Evolutionary conservation across 2,329 filamentous ascomycete species (phyloP).

Genomic region (Xylariales sp.): DNA sequence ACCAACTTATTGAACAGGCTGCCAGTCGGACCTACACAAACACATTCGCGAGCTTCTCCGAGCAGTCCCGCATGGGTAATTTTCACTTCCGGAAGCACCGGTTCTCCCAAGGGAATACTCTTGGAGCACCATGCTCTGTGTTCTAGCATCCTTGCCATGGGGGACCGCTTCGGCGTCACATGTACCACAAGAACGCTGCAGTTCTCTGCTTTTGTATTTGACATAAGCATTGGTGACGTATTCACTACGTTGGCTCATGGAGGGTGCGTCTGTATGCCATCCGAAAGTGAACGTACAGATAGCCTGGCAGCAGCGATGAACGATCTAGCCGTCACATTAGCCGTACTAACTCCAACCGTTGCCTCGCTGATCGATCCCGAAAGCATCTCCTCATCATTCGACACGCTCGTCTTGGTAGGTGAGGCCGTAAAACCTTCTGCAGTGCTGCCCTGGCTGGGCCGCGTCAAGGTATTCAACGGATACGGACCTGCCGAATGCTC

Average conservation of each 20-base stretch:
- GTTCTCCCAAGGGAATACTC: conserved; percentile 5
- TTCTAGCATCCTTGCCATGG: background rate
- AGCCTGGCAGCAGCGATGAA: conserved; percentile 2
- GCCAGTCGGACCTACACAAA: background rate
- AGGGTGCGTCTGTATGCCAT: conserved; percentile 5
- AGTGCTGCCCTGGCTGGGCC: conserved; percentile 27
- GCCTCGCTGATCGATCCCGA: conserved; percentile 1
- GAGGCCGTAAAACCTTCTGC: conserved; percentile 17
- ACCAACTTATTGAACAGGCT: background rate
- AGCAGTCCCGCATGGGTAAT: conserved; percentile 1
- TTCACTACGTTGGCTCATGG: conserved; percentile 1
- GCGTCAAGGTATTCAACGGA: conserved; percentile 28
- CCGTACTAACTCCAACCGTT: conserved; percentile 3
- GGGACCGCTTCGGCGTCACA: background rate
- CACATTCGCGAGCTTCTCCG: conserved; percentile 1
- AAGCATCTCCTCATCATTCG: conserved; percentile 5
- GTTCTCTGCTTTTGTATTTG: conserved; percentile 4
- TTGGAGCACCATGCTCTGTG: conserved; percentile 1
- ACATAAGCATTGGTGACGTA: conserved; percentile 1
- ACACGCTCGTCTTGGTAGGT: conserved; percentile 14
- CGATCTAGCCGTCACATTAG: conserved; percentile 1
- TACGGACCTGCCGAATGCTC: conserved; percentile 35
- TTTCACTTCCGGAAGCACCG: conserved; percentile 7
- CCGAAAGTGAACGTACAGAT: conserved; percentile 4
- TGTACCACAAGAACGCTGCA: background rate